Evolutionary conservation across 371 early-diverging fungal species (phyloP), one percentile per base, ranked within the genome.

Genomic region (Actinomucor elegans): DNA sequence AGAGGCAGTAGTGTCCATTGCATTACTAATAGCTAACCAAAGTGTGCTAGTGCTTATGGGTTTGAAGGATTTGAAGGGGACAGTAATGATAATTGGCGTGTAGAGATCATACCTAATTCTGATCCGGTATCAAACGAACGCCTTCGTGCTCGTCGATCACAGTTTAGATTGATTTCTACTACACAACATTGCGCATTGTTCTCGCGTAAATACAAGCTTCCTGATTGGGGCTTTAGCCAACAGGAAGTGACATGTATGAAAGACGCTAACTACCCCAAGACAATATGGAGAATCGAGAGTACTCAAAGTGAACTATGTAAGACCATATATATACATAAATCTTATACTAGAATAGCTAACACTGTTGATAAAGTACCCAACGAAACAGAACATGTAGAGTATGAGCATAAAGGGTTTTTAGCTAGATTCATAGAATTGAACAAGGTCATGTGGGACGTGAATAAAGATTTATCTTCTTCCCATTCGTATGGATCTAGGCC

Each of bases 171-270:
- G 15, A 68, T 88, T 12, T 94, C 94, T 55, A 59, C 72, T 34
- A 85, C 84, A 50, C 89, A 85, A 65, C 66, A 73, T 32, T 93
- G 85, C 69, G 89, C 86, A 24, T 71, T 95, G 37, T 91, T 87
- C 60, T 92, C 94, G 2, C 89, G 90, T 59, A 60, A 66, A n/a
- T 79, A 82, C 32, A 89, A 89, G 72, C 71, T 95, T 14, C 99
- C 99, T 10, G 86, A 89, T 29, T 99, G 99, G 99, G 99, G 88
- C 5, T 96, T 88, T 75, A 85, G 84, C 26, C 99, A 99, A 71
- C 91, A 90, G 48, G 98, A 99, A 67, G 91, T 99, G 26, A 90
- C 87, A 1, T 91, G 92, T 57, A 84, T 89, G 61, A 75, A 81
- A 32, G 76, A 77, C 27, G 86, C 86, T 1, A 74, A 66, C 41